Evolutionary conservation across 2,329 filamentous ascomycete species (phyloP).

Genomic region (Ascochyta clinopodiicola): DNA sequence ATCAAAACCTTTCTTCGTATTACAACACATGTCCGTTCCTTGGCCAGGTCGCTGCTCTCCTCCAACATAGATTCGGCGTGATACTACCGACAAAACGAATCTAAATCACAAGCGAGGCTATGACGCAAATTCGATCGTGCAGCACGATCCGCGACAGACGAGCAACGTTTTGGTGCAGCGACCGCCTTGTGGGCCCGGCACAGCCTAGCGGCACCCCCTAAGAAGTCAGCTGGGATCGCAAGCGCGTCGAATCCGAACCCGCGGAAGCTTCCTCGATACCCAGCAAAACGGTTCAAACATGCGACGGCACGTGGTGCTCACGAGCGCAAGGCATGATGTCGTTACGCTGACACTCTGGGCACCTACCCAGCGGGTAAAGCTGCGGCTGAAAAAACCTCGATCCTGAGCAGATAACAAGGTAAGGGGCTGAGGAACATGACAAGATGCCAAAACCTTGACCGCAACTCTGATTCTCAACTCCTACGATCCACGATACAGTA

Average conservation of each 20-base stretch:
- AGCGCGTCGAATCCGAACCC: constrained; percentile 11
- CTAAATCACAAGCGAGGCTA: background rate
- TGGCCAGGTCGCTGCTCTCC: background rate
- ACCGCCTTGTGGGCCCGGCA: constrained; percentile 9
- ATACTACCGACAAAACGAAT: background rate
- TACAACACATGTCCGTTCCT: background rate
- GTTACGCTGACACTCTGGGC: background rate
- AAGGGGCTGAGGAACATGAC: background rate
- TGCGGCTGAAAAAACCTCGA: constrained; percentile 17
- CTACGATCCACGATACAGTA: background rate
- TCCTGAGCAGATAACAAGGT: background rate
- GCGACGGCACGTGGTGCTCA: constrained; percentile 6
- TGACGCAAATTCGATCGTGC: constrained; percentile 10
- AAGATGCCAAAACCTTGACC: background rate
- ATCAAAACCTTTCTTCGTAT: constrained; percentile 4
- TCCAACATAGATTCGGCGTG: background rate
- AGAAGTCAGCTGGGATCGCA: constrained; percentile 13
- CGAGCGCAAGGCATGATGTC: constrained; percentile 8
- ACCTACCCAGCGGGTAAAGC: background rate
- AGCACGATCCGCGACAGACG: constrained; percentile 11
- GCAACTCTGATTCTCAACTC: background rate
- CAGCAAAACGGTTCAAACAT: constrained; percentile 3
- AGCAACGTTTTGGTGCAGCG: constrained; percentile 12
- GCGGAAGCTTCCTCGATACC: constrained; percentile 4
- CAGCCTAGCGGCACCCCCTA: constrained; percentile 5